Conservation (phyloP, 805 yeast genomes). For the Yamadazyma sp. region DNA sequence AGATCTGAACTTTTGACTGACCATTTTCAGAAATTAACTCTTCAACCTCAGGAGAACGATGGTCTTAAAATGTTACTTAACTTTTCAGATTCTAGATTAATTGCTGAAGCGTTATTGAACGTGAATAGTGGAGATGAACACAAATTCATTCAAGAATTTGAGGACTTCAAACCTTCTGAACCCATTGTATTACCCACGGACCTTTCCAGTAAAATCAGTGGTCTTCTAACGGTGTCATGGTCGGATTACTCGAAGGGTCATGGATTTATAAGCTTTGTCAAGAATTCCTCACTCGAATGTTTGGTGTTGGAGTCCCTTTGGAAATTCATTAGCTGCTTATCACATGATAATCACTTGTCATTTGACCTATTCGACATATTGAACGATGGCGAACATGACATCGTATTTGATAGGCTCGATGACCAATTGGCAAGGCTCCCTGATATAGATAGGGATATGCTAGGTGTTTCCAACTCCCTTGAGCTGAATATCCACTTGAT, state of each 20-base stretch:
- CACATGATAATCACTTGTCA: neutral
- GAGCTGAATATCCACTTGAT: constrained; percentile 40
- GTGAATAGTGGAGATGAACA: constrained; percentile 4
- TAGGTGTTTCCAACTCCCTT: constrained; percentile 50
- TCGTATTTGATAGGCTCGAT: constrained; percentile 4
- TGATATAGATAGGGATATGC: constrained; percentile 17
- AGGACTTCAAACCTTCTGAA: neutral
- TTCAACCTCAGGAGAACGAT: neutral
- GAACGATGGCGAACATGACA: neutral
- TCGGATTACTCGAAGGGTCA: neutral
- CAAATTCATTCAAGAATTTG: constrained; percentile 9
- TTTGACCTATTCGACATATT: constrained; percentile 1
- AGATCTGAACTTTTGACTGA: constrained; percentile 21
- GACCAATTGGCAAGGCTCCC: constrained; percentile 1
- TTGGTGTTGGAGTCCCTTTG: constrained; percentile 10
- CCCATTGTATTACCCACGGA: neutral
- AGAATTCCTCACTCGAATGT: neutral
- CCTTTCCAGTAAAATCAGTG: neutral
- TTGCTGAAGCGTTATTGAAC: constrained; percentile 2
- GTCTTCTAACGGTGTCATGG: constrained; percentile 1
- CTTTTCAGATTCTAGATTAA: constrained; percentile 15
- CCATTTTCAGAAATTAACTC: constrained; percentile 31
- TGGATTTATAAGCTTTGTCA: constrained; percentile 7
- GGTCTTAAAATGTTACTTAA: constrained; percentile 24
- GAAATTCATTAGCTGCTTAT: constrained; percentile 1